Evolutionary conservation across 208 protist species (phyloP), one percentile per base, ranked within the genome.

Genomic region (Herpetomonas muscarum): DNA sequence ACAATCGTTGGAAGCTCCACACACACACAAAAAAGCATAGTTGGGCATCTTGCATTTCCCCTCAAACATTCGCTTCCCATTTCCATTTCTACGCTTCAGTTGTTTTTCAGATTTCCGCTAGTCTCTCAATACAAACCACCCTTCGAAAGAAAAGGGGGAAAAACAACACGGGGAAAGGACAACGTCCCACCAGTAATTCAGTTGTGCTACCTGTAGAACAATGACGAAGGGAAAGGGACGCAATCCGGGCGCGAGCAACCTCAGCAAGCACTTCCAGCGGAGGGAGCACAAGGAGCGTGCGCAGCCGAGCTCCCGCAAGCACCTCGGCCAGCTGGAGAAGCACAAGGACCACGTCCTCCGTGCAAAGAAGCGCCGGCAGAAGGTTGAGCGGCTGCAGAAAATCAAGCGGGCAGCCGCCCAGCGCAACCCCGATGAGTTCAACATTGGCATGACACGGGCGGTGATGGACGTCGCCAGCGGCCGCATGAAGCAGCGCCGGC

Each of bases 381-480:
- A 96, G 61, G 73, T 93, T 13, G 55, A 84, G 51, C 67, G 72
- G 13, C 72, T 97, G 17, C 56, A 79, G 46, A 37, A 88, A 39
- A 68, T 97, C 28, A 88, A 92, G 67, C 77, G 90, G 0, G 79
- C 81, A 2, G 91, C 85, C 2, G 85, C 90, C 22, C 84, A 96
- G 60, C 84, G 90, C 41, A 97, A 97, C 58, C 91, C 91, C 0
- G 91, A 97, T 79, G 93, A 97, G 70, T 97, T 96, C 59, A 71
- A 96, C 59, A 93, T 95, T 59, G 86, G 81, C 47, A 97, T 97
- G 93, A 96, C 92, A 0, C 89, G 92, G 70, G 71, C 84, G 15
- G 66, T 93, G 31, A 83, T 96, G 71, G 90, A 96, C 52, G 69
- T 90, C 24, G 81, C 82, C 2, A 87, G 72, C 7, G 90, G 90